Conservation (phyloP, 352 stramenopile species). For the Pythium guiyangense region DNA sequence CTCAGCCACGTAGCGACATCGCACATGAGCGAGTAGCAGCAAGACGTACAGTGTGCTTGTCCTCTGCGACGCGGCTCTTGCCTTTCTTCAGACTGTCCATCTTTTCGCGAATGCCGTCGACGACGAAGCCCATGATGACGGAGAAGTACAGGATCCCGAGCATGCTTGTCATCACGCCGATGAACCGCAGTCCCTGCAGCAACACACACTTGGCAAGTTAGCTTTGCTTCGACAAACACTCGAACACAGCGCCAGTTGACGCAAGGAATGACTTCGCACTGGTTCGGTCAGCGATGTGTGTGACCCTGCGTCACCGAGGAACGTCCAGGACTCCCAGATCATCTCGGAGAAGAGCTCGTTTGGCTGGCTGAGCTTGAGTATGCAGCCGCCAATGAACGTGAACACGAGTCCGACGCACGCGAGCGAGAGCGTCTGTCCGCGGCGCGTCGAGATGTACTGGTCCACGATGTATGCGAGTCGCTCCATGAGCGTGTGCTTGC, state of each 20-base stretch:
- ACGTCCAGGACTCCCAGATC: slow-evolving; percentile 65
- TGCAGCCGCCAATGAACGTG: slow-evolving; percentile 32
- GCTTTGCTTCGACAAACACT: background rate
- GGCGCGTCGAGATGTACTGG: slow-evolving; percentile 58
- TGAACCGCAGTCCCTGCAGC: slow-evolving; percentile 37
- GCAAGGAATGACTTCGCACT: slow-evolving; percentile 13
- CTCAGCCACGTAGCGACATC: background rate
- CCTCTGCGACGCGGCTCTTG: slow-evolving; percentile 75
- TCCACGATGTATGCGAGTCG: slow-evolving; percentile 50
- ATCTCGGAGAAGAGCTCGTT: slow-evolving; percentile 28
- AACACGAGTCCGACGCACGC: slow-evolving; percentile 37
- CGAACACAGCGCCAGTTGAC: background rate
- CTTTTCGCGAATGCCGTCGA: slow-evolving; percentile 82
- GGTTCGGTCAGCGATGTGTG: slow-evolving; percentile 34
- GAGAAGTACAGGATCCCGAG: slow-evolving; percentile 84
- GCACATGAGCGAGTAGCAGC: background rate
- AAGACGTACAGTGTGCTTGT: slow-evolving; percentile 61
- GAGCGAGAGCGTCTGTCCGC: slow-evolving; percentile 45
- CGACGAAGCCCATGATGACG: slow-evolving; percentile 88
- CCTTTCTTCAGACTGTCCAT: slow-evolving; percentile 89
- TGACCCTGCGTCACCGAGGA: slow-evolving; percentile 41
- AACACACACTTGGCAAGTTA: background rate
- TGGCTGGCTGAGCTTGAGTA: slow-evolving; percentile 35
- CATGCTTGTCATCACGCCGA: slow-evolving; percentile 58
- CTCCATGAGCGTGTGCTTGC: slow-evolving; percentile 32